Conservation (phyloP, 257 asterid species). For the Jaltomata sinuosa region DNA sequence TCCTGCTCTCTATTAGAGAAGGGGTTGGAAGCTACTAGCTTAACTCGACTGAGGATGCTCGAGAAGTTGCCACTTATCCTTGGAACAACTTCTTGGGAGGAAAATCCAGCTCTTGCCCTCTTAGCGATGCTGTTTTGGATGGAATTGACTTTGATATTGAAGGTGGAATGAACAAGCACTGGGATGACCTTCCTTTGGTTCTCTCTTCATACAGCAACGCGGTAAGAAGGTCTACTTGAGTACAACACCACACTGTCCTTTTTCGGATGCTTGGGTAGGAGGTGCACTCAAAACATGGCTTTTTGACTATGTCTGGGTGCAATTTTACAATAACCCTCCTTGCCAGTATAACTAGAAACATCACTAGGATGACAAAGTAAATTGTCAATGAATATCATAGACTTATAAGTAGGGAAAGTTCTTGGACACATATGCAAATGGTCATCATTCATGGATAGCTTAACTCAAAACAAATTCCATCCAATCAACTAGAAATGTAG, state of each 20-base stretch:
- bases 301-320: background rate
- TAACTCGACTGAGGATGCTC: slow-evolving; percentile 15
- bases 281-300: background rate
- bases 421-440: too few relatives aligned
- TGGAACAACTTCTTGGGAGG: slow-evolving; percentile 56
- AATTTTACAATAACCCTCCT: background rate
- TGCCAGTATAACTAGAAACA: too few relatives aligned
- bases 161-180: slow-evolving; percentile 22
- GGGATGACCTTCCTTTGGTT: background rate
- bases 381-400: too few relatives aligned
- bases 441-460: too few relatives aligned
- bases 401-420: too few relatives aligned
- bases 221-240: background rate
- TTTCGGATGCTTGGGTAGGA: background rate
- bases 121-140: slow-evolving; percentile 40
- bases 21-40: background rate
- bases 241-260: background rate
- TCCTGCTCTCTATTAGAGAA: slow-evolving; percentile 41
- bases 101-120: slow-evolving; percentile 28
- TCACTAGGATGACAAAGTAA: too few relatives aligned
- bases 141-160: slow-evolving; percentile 55
- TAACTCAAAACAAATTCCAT: too few relatives aligned
- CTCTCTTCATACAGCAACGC: background rate
- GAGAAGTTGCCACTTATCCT: slow-evolving; percentile 33
- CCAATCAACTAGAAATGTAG: too few relatives aligned